Evolutionary conservation across 1,284 basidiomycete species (phyloP).

Genomic region (Pulveroboletus sp.): DNA sequence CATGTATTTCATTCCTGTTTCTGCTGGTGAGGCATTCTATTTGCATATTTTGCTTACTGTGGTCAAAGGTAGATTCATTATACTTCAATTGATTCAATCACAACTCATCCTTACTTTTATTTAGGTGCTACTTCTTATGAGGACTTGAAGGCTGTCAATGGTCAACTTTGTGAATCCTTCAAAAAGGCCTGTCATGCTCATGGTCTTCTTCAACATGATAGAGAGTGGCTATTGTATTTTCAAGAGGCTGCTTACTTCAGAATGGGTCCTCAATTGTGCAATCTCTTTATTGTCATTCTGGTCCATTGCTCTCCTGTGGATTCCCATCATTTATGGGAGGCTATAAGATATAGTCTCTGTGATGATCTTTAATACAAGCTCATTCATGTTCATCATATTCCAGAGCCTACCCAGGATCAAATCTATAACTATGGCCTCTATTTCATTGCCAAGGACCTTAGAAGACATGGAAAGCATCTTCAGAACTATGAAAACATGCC

Average conservation of each 20-base stretch:
- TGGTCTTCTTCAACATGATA: conserved; percentile 42
- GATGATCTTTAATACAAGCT: conserved; percentile 33
- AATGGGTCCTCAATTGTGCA: conserved; percentile 31
- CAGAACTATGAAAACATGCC: conserved; percentile 38
- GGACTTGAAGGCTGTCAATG: conserved; percentile 30
- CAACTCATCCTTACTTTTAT: background rate
- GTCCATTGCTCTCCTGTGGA: conserved; percentile 29
- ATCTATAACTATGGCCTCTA: conserved; percentile 43
- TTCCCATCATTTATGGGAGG: conserved; percentile 33
- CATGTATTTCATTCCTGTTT: conserved; percentile 34
- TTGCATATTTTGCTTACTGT: conserved; percentile 38
- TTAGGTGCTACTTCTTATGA: conserved; percentile 36
- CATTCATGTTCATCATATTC: conserved; percentile 4
- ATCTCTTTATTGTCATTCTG: conserved; percentile 39
- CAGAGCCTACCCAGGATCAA: conserved; percentile 32
- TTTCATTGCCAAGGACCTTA: conserved; percentile 37
- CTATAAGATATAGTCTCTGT: conserved; percentile 30
- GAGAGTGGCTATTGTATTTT: conserved; percentile 39
- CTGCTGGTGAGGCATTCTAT: conserved; percentile 38
- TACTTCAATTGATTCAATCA: background rate
- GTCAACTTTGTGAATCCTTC: conserved; percentile 20
- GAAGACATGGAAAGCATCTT: conserved; percentile 25
- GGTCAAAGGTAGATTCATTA: conserved; percentile 22
- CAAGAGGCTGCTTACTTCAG: conserved; percentile 36
- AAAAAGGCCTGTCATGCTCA: conserved; percentile 33